Percentiles rank a stretch among this genome's conserved stretches.
Evolutionary conservation across 1,284 basidiomycete genomes (phyloP).

Genomic region (Cutaneotrichosporon arboriforme): DNA sequence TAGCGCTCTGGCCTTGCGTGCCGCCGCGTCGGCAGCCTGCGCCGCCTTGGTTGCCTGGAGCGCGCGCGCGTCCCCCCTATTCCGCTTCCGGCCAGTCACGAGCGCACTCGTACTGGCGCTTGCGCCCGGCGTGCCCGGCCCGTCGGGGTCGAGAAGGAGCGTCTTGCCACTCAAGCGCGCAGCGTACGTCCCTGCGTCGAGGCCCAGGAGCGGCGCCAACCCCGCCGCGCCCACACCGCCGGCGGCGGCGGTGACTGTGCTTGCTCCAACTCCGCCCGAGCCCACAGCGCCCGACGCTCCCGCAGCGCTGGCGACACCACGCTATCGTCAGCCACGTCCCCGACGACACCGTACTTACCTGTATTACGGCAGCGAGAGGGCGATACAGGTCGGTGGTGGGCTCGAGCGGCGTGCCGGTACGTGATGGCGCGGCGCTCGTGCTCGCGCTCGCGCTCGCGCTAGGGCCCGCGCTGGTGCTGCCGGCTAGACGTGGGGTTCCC

Average conservation of each 20-base stretch:
- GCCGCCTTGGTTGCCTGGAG: constrained; percentile 12
- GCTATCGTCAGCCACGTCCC: constrained; percentile 1
- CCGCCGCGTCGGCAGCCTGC: constrained; percentile 7
- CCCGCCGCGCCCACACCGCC: constrained; percentile 13
- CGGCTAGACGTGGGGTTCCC: background rate
- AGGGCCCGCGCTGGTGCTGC: background rate
- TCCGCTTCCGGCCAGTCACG: constrained; percentile 30
- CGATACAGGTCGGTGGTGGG: constrained; percentile 14
- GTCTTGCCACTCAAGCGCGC: constrained; percentile 35
- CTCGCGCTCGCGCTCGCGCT: background rate
- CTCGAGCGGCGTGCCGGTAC: constrained; percentile 20
- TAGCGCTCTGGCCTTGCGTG: constrained; percentile 9
- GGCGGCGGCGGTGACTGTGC: background rate
- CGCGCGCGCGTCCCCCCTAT: constrained; percentile 24
- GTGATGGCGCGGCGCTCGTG: constrained; percentile 5
- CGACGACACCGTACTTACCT: background rate
- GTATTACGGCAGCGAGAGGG: constrained; percentile 11
- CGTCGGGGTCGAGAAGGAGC: constrained; percentile 22
- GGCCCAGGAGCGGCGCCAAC: constrained; percentile 21
- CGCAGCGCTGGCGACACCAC: background rate
- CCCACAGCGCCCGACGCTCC: constrained; percentile 5
- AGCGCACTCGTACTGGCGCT: no score
- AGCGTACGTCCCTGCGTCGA: constrained; percentile 25
- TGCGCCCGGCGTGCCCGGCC: constrained; percentile 5
- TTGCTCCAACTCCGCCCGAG: constrained; percentile 14